Conservation (phyloP, 495 filamentous ascomycete genomes). For the Tuber melanosporum region DNA sequence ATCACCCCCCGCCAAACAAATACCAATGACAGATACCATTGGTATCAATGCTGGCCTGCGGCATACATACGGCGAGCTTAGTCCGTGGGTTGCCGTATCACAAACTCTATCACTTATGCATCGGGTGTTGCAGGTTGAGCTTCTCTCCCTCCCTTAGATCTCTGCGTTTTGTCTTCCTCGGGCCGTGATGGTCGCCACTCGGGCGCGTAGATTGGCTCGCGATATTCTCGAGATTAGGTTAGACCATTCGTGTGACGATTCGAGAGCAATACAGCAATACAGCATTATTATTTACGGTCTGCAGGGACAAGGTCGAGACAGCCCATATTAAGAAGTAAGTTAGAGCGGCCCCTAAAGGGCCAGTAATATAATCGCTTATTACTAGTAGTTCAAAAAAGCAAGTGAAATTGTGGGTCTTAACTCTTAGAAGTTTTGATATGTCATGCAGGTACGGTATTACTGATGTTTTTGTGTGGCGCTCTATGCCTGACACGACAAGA, state of each 20-base stretch:
- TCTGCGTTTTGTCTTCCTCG: background rate
- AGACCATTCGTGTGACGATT: background rate
- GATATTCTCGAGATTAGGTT: background rate
- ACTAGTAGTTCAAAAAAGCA: background rate
- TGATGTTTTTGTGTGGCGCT: background rate
- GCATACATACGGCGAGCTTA: background rate
- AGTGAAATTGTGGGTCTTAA: background rate
- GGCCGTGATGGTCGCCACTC: background rate
- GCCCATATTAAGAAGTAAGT: background rate
- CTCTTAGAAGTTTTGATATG: background rate
- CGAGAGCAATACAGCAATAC: background rate
- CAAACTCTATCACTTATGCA: background rate
- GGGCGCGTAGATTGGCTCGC: background rate
- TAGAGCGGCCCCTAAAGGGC: background rate
- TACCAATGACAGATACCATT: background rate
- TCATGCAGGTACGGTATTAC: background rate
- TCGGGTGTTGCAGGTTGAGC: background rate
- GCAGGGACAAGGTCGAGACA: background rate
- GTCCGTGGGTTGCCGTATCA: background rate
- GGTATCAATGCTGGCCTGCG: background rate
- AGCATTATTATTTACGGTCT: background rate
- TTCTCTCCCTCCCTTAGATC: background rate
- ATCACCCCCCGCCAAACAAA: background rate
- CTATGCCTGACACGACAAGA: background rate
- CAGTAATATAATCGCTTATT: background rate